Evolutionary conservation across 116 monocot species (phyloP), one percentile per base, ranked within the genome.

Genomic region (Papilionanthe hybrid): DNA sequence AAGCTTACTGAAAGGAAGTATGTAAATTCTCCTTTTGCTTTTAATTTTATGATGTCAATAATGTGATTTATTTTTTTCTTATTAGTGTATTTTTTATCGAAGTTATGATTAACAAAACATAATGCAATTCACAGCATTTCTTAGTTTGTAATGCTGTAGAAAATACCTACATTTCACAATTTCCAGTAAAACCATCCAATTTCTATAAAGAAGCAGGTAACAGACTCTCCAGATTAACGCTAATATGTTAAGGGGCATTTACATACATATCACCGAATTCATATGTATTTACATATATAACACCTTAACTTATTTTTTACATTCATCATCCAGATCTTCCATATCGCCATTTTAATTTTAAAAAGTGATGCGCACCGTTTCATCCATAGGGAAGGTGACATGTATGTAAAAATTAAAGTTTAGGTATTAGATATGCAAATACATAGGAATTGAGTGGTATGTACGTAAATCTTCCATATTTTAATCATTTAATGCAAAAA

Each of bases 1-100:
- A 97, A 94, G 80, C 89, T 84, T 29, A 97, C 89, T 19, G 97
- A 97, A 83, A 79, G 81, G 55, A 97, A 97, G 94, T 94, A 91
- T 55, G 91, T 27, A 72, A 2, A 49, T 49, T 50, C 13, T 75
- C 49, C 11, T 50, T 50, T 5, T 69, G 37, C 15, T 15, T n/a
- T 15, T 27, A 7, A 9, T 27, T 65, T 65, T 65, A 10, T n/a
- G n/a, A 18, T 6, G n/a, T 18, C 5, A 18, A 27, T 2, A 65
- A 27, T 65, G 23, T 23, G 27, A 23, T 37, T 37, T 65, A 2
- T 25, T 17, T 65, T 65, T 10, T 65, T 10, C 10, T 65, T 65
- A 65, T 65, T 65, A 8, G 65, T 65, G 22, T 65, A 27, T 65
- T 65, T 65, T 65, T 3, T 2, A 63, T 63, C 25, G 23, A 27